A percentile compares a stretch with the other conserved stretches of the same genome.
phyloP scores from a whole-genome alignment of 2,329 filamentous ascomycete genomes.

The Aspergillus fumigatiaffinis region DNA sequence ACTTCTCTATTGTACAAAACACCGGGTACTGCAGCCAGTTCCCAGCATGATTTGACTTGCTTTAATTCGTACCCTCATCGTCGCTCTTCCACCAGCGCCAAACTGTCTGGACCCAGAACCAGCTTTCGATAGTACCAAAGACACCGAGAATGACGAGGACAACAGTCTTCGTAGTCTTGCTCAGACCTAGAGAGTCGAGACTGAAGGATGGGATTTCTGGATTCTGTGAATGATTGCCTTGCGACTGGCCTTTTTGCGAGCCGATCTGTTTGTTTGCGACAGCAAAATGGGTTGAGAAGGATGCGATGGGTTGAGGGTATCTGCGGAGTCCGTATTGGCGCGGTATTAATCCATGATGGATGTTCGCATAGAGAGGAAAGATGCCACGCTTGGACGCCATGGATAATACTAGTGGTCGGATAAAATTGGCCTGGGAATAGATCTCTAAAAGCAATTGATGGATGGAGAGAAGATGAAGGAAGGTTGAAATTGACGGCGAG shows the following conservation, averaged over 20 bases:
- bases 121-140: slow-evolving; percentile 32
- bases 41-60: not conserved
- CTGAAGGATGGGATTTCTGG: slow-evolving; percentile 4
- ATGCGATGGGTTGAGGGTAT: not conserved
- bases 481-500: not conserved
- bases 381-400: not conserved
- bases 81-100: slow-evolving; percentile 20
- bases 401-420: no score
- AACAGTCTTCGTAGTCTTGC: slow-evolving; percentile 23
- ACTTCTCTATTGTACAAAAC: not conserved
- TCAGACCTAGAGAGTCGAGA: slow-evolving; percentile 28
- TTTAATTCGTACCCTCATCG: not conserved
- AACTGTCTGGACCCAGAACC: slow-evolving; percentile 29
- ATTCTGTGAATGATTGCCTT: not conserved
- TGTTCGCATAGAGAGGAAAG: not conserved
- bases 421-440: no score
- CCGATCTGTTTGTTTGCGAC: not conserved
- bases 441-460: not conserved
- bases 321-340: not conserved
- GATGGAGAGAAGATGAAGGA: not conserved
- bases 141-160: slow-evolving; percentile 25
- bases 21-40: not conserved
- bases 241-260: not conserved
- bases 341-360: not conserved
- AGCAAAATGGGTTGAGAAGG: not conserved